Conservation (phyloP, 2,329 filamentous ascomycete species). For the Aspergillus felis region DNA sequence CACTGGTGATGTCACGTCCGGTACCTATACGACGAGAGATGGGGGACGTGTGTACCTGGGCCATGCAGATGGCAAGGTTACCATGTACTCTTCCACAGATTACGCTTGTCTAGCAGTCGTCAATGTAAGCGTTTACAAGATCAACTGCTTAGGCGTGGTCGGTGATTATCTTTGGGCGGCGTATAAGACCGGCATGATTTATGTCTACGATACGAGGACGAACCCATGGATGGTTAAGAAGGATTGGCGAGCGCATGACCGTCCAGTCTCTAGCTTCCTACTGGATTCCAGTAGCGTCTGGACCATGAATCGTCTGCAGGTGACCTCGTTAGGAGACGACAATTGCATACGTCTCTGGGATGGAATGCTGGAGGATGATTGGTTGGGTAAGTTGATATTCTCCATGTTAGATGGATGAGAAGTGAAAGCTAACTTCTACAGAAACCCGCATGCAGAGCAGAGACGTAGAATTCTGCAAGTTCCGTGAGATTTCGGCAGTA, state of each 20-base stretch:
- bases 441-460: slow-evolving; percentile 81
- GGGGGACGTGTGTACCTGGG: slow-evolving; percentile 83
- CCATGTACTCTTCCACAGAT: slow-evolving; percentile 77
- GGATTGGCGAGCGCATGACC: slow-evolving; percentile 89
- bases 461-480: slow-evolving; percentile 78
- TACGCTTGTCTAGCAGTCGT: slow-evolving; percentile 75
- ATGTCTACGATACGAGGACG: slow-evolving; percentile 79
- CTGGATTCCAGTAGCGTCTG: slow-evolving; percentile 80
- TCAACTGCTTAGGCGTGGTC: slow-evolving; percentile 78
- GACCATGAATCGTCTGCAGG: slow-evolving; percentile 77
- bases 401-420: not conserved
- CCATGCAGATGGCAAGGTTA: slow-evolving; percentile 89
- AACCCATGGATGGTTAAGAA: slow-evolving; percentile 90
- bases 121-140: slow-evolving; percentile 90
- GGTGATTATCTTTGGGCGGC: slow-evolving; percentile 86
- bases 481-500: slow-evolving; percentile 73
- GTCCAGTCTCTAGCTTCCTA: slow-evolving; percentile 72
- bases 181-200: slow-evolving; percentile 90
- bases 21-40: slow-evolving; percentile 68
- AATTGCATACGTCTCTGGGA: slow-evolving; percentile 86
- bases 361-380: slow-evolving; percentile 87
- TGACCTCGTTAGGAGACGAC: slow-evolving; percentile 82
- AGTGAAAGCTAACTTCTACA: slow-evolving; percentile 26
- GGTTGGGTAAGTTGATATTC: slow-evolving; percentile 58
- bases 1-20: slow-evolving; percentile 83